These are phyloP conservation scores for Lipomyces chichibuensis DNA, from an alignment of 805 yeast genomes.

Conservation along the genomic window DNA sequence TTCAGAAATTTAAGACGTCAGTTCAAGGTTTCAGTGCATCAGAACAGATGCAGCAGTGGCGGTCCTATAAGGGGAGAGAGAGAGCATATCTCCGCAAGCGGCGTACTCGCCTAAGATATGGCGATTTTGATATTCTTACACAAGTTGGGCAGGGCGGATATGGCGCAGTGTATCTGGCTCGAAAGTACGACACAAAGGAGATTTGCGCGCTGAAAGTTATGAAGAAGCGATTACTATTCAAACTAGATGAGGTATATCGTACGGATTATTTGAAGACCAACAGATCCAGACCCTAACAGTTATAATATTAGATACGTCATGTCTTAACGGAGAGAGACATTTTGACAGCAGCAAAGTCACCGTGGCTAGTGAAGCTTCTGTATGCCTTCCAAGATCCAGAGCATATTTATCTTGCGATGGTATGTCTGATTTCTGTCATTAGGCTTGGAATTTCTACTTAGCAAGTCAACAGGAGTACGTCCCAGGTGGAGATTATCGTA, in stretches of 20 bases:
- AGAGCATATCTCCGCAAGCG: constrained; percentile 82
- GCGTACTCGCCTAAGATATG: constrained; percentile 87
- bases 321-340: constrained; percentile 96
- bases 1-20: constrained; percentile 66
- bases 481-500: constrained; percentile 99
- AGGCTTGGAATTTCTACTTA: not conserved
- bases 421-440: constrained; percentile 6
- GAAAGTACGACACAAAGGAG: constrained; percentile 91
- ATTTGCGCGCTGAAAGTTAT: constrained; percentile 92
- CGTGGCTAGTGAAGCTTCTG: constrained; percentile 90
- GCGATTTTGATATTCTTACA: constrained; percentile 93
- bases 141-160: constrained; percentile 99
- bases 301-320: constrained; percentile 64
- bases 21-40: constrained; percentile 42
- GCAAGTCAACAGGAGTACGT: constrained; percentile 67
- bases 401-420: constrained; percentile 90
- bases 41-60: constrained; percentile 66
- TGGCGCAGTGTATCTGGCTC: constrained; percentile 96
- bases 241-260: constrained; percentile 68
- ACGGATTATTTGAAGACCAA: not conserved
- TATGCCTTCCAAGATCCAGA: constrained; percentile 95
- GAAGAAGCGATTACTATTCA: constrained; percentile 81
- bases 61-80: constrained; percentile 79
- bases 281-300: not conserved
- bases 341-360: constrained; percentile 90